Evolutionary conservation across 306 rosid species (phyloP), one percentile per base, ranked within the genome.

Genomic region (Dalbergia oliveri): DNA sequence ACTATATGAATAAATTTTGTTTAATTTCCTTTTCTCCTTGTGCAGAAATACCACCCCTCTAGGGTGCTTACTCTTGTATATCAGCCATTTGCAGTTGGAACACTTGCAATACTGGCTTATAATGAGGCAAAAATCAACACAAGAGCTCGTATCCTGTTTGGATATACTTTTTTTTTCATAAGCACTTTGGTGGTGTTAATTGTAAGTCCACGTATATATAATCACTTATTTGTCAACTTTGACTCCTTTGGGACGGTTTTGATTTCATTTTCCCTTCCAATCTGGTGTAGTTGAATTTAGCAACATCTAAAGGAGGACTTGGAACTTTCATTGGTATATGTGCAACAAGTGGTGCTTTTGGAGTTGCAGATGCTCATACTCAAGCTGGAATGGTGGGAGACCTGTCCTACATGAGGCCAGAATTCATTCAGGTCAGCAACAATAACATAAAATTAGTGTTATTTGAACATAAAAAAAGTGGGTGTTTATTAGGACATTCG

Each of bases 381-480:
- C 97, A 92, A 82, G 98, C 94, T 34, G 98, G 98, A 86, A 90
- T 92, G 98, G 81, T 94, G 51, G 97, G 98, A 72, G 98, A 94
- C 79, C 89, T 92, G 23, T 94, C 98, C 75, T 92, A 80, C 87
- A 94, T 92, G 98, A 57, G 6, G 18, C 89, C 90, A 59, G 91
- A 85, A 73, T 88, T 94, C 86, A 69, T 92, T 84, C 98, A 94
- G 88, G 98, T 88, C 50, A 58, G 82, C 77, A 37, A 64, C 31
- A 9, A 14, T 34, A 7, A 19, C 26, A 51, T 26, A 26, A 26
- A 26, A 26, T 26, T 2, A 26, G 31, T 26, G 3, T 26, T 26
- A 26, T 26, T 2, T 2, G 31, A 26, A 26, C 31, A 26, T 26
- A 1, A 1, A 26, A 26, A 26, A 26, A 26, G 3, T 26, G 31